Percentiles rank a stretch among this genome's conserved stretches.
Evolutionary conservation across 139 green algal genomes (phyloP).

Genomic region (Picochlorum sp.): DNA sequence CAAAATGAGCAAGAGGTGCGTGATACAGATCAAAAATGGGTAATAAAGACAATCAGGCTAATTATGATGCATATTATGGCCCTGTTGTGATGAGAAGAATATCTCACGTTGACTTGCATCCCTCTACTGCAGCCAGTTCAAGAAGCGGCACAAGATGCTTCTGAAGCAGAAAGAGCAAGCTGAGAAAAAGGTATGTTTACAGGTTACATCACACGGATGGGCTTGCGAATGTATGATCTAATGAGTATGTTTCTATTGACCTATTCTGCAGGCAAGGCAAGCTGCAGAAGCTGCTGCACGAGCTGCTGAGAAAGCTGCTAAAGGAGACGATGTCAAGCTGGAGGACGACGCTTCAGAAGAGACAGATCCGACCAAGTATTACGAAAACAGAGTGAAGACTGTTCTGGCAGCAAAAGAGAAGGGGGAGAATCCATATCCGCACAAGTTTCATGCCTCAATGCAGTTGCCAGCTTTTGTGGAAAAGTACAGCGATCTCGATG

Average conservation of each 20-base stretch:
- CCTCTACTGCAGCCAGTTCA: conserved; percentile 75
- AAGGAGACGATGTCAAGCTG: conserved; percentile 30
- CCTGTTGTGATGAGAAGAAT: background rate
- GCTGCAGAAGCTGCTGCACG: conserved; percentile 43
- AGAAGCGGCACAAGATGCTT: conserved; percentile 72
- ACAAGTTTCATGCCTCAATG: conserved; percentile 87
- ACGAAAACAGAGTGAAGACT: conserved; percentile 68
- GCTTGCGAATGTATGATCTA: background rate
- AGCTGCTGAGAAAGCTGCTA: conserved; percentile 31
- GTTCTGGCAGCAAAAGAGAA: conserved; percentile 63
- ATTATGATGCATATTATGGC: background rate
- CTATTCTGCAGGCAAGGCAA: conserved; percentile 54
- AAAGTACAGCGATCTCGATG: conserved; percentile 60
- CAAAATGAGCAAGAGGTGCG: conserved; percentile 79
- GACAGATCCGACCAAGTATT: conserved; percentile 76
- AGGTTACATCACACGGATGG: background rate
- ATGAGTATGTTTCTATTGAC: background rate
- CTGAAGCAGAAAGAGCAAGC: conserved; percentile 64
- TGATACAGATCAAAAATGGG: background rate
- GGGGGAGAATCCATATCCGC: conserved; percentile 91
- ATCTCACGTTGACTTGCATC: background rate
- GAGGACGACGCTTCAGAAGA: conserved; percentile 68
- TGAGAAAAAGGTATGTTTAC: conserved; percentile 65
- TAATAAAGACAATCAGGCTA: background rate
- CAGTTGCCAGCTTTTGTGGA: conserved; percentile 78